These are phyloP conservation scores for Lachancea mirantina DNA, from an alignment of 805 yeast genomes.

Conservation along the genomic window DNA sequence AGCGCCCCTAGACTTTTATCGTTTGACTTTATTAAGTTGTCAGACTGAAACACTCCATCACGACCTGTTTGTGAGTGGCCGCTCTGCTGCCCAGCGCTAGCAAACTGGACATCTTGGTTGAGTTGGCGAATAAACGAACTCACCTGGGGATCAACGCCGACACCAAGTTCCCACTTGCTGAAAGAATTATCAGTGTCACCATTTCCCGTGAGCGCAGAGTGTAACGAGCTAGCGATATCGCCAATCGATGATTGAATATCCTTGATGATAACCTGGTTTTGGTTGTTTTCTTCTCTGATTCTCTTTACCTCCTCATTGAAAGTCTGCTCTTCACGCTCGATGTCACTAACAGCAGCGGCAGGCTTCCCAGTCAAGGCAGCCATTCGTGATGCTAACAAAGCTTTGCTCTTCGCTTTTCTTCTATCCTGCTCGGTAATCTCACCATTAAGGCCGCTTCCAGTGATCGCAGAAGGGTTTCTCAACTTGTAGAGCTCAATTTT, in stretches of 20 bases:
- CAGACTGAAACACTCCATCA: no score
- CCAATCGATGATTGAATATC: constrained; percentile 70
- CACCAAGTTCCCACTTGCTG: constrained; percentile 74
- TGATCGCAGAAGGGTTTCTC: constrained; percentile 62
- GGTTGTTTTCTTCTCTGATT: constrained; percentile 47
- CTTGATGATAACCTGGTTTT: constrained; percentile 51
- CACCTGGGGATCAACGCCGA: constrained; percentile 67
- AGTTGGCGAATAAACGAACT: constrained; percentile 53
- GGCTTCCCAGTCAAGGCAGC: constrained; percentile 84
- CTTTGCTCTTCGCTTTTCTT: constrained; percentile 72
- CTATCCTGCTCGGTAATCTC: constrained; percentile 77
- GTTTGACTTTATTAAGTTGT: no score
- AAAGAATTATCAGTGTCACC: constrained; percentile 33
- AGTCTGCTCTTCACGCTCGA: constrained; percentile 31
- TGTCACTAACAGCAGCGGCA: constrained; percentile 35
- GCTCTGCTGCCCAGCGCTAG: no score
- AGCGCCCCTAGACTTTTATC: no score
- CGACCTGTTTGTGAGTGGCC: no score
- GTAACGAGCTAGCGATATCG: constrained; percentile 43
- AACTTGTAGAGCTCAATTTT: constrained; percentile 59
- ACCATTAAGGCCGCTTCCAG: constrained; percentile 85
- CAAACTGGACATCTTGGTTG: no score
- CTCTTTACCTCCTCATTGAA: constrained; percentile 46
- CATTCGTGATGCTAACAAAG: constrained; percentile 76
- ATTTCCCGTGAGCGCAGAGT: constrained; percentile 26